Conservation (phyloP, 805 yeast species). For the Priceomyces melissophilus region DNA sequence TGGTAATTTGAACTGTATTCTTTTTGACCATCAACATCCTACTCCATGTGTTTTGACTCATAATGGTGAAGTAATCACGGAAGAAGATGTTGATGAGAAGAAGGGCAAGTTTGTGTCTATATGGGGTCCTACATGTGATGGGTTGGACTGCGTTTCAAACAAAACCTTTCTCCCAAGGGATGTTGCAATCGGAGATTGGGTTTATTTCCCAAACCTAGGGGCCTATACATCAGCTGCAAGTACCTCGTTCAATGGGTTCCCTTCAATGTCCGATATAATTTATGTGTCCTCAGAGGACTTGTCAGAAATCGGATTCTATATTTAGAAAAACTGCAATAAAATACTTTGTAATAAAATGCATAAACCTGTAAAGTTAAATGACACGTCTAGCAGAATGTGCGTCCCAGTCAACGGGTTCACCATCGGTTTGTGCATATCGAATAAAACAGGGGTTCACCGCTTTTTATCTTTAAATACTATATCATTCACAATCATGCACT, state of each 20-base stretch:
- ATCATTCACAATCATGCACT: too few species aligned
- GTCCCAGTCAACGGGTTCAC: too few species aligned
- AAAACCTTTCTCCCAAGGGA: conserved; percentile 52
- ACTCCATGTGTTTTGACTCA: conserved; percentile 63
- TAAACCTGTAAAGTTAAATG: too few species aligned
- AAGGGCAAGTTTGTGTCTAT: conserved; percentile 52
- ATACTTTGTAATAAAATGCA: too few species aligned
- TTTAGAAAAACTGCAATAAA: too few species aligned
- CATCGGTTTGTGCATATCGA: too few species aligned
- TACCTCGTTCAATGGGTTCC: conserved; percentile 90
- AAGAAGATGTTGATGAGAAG: conserved; percentile 14
- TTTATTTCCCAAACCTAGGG: conserved; percentile 77
- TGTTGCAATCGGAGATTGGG: conserved; percentile 86
- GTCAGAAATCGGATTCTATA: neutral
- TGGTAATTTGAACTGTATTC: conserved; percentile 90
- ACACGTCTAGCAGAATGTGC: too few species aligned
- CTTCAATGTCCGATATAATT: conserved; percentile 52
- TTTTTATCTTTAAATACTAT: too few species aligned
- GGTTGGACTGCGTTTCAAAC: conserved; percentile 75
- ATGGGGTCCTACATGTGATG: conserved; percentile 99
- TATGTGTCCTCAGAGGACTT: conserved; percentile 43
- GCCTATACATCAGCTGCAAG: conserved; percentile 93
- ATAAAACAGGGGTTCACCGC: too few species aligned
- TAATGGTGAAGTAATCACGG: conserved; percentile 23
- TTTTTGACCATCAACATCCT: conserved; percentile 88